Percentiles rank a stretch among this genome's conserved stretches.
Evolutionary conservation across 2,329 filamentous ascomycete species (phyloP).

Genomic region (Pochonia chlamydosporia): DNA sequence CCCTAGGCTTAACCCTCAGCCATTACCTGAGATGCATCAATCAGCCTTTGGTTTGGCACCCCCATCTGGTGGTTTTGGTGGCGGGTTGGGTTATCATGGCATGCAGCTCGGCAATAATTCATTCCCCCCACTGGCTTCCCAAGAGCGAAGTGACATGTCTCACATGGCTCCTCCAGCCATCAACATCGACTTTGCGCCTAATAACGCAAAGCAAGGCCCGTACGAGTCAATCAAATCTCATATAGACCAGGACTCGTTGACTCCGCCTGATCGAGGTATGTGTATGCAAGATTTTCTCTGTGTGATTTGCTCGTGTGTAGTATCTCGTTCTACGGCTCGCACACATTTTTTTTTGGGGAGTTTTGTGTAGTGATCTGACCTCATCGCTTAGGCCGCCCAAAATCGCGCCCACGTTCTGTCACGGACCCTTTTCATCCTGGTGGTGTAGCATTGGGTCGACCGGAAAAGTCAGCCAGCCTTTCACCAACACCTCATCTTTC

Average conservation of each 20-base stretch:
- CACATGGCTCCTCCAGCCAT: slow-evolving; percentile 91
- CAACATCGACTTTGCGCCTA: slow-evolving; percentile 87
- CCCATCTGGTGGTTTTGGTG: slow-evolving; percentile 32
- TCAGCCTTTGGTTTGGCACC: slow-evolving; percentile 37
- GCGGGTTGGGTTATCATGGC: slow-evolving; percentile 24
- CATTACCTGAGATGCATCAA: slow-evolving; percentile 46
- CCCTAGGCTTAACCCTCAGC: slow-evolving; percentile 53
- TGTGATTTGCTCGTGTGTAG: not conserved
- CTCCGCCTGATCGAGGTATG: slow-evolving; percentile 68
- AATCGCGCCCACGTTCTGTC: slow-evolving; percentile 47
- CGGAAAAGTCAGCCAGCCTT: slow-evolving; percentile 34
- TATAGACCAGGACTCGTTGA: slow-evolving; percentile 73
- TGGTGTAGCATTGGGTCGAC: slow-evolving; percentile 33
- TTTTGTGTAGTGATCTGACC: not conserved
- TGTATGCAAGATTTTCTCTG: slow-evolving; percentile 6
- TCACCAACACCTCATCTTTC: slow-evolving; percentile 45
- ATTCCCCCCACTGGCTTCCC: slow-evolving; percentile 46
- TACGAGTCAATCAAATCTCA: slow-evolving; percentile 51
- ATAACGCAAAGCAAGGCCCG: slow-evolving; percentile 41
- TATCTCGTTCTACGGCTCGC: not conserved
- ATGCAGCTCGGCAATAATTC: slow-evolving; percentile 37
- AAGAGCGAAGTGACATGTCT: slow-evolving; percentile 53
- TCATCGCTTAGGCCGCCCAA: slow-evolving; percentile 36
- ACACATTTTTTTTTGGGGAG: not conserved
- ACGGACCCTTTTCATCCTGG: slow-evolving; percentile 54